Base-by-base conservation (phyloP, 768 basidiomycete genomes). In the Macrolepiota albuminosa region DNA sequence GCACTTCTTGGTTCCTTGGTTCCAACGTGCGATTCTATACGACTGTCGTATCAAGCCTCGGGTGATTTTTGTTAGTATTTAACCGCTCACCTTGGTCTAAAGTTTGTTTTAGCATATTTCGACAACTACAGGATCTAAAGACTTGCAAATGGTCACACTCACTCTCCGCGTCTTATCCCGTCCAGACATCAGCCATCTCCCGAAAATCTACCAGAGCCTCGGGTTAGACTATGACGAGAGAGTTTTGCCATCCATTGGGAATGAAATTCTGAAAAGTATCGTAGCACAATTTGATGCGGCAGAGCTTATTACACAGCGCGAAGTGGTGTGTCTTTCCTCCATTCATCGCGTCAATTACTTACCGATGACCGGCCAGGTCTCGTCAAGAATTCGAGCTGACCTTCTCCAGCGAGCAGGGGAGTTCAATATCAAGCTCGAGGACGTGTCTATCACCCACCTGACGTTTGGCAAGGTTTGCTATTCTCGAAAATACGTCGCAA, bases 231-330 rank as follows among this genome's bases (percentile, higher is more conserved):
- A 98, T 71, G 97, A 98, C 73, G 97, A 99, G 78, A 86, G 97
- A 67, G 95, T 98, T 0, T 78, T 98, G 34, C 96, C 96, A 3
- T 97, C 95, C 47, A 95, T 98, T 69, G 96, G 95, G 42, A 98
- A 98, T 67, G 96, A 98, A 77, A 96, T 99, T 13, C 71, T 99
- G 64, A 99, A 99, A 77, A 92, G 90, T 64, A 98, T 97, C 60
- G 97, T 99, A 1, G 97, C 97, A 5, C 96, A 98, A 71, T 98
- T 98, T 66, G 96, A 99, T 72, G 97, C 94, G 29, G 92, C 93
- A 14, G 94, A 97, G 75, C 77, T 97, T 65, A 97, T 98, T 67
- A 98, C 96, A 2, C 96, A 98, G 73, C 87, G 96, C 70, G 96
- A 98, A 83, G 89, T 98, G 65, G 96, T 96, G 63, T 67, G 88